These are phyloP conservation scores for Eucalyptus sp. DNA, from an alignment of 345 rosid genomes.

Conservation along the genomic window DNA sequence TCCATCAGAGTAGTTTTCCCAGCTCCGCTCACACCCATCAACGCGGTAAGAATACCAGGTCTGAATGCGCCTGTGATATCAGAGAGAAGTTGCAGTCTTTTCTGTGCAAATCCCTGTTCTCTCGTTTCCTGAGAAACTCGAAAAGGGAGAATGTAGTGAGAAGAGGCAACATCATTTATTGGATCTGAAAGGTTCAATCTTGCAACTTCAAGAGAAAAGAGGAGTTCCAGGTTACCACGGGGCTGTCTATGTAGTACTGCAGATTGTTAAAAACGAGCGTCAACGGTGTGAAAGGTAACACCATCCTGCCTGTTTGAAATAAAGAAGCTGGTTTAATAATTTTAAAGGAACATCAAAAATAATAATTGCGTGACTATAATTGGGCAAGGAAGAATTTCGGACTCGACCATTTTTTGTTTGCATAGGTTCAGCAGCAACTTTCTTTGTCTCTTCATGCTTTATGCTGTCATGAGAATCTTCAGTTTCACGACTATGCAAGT, in stretches of 20 bases:
- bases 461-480: conserved; percentile 7
- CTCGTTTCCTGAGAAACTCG: conserved; percentile 35
- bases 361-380: background rate
- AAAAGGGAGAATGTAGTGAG: background rate
- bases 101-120: conserved; percentile 26
- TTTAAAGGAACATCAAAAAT: background rate
- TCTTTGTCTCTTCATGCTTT: background rate
- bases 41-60: conserved; percentile 69
- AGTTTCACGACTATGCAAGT: conserved; percentile 30
- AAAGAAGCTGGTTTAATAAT: background rate
- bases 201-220: background rate
- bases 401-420: conserved; percentile 8
- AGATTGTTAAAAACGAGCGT: conserved; percentile 47
- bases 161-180: background rate
- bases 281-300: conserved; percentile 54
- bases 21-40: conserved; percentile 92
- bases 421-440: background rate
- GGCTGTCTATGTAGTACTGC: conserved; percentile 45
- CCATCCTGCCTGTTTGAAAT: conserved; percentile 37
- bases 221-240: conserved; percentile 30
- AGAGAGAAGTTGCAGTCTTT: conserved; percentile 51
- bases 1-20: conserved; percentile 85
- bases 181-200: background rate
- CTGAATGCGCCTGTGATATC: conserved; percentile 53
- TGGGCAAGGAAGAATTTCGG: background rate